Conservation (phyloP, 2,329 filamentous ascomycete genomes). For the Neoascochyta sp. region DNA sequence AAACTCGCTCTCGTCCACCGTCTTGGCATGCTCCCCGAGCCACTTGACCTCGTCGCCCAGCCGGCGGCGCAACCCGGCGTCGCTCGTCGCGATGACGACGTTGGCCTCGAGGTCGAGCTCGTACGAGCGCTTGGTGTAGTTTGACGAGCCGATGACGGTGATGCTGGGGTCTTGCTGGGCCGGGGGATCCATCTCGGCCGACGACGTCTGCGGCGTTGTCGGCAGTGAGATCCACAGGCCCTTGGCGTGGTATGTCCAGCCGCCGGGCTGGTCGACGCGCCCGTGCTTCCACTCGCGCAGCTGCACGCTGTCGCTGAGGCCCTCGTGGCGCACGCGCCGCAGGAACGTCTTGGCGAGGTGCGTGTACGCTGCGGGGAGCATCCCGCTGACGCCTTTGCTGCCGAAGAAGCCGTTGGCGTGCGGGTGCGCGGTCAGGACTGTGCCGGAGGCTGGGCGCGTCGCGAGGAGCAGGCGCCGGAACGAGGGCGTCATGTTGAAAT, state of each 20-base stretch:
- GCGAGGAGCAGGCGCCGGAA: conserved; percentile 75
- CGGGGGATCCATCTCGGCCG: conserved; percentile 42
- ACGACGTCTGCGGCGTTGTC: conserved; percentile 7
- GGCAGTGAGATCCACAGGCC: conserved; percentile 84
- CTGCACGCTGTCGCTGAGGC: conserved; percentile 57
- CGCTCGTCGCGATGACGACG: conserved; percentile 75
- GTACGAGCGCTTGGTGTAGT: conserved; percentile 94
- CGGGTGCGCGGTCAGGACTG: conserved; percentile 86
- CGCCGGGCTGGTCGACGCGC: conserved; percentile 72
- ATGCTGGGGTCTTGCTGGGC: conserved; percentile 65
- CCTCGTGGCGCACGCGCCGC: conserved; percentile 54
- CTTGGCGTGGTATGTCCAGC: conserved; percentile 98
- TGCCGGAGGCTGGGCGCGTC: conserved; percentile 67
- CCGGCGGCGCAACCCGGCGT: conserved; percentile 65
- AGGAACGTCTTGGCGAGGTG: conserved; percentile 81
- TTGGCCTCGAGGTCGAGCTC: conserved; percentile 88
- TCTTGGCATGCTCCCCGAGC: conserved; percentile 69
- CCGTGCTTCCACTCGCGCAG: conserved; percentile 87
- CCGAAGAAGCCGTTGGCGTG: conserved; percentile 94
- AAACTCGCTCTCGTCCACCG: conserved; percentile 73
- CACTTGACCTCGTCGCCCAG: conserved; percentile 77
- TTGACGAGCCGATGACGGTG: conserved; percentile 84
- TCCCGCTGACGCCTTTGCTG: conserved; percentile 80
- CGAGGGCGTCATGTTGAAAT: conserved; percentile 92
- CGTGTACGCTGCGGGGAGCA: conserved; percentile 89